Evolutionary conservation across 495 filamentous ascomycete genomes (phyloP).

Genomic region (Schizothecium vesticola): DNA sequence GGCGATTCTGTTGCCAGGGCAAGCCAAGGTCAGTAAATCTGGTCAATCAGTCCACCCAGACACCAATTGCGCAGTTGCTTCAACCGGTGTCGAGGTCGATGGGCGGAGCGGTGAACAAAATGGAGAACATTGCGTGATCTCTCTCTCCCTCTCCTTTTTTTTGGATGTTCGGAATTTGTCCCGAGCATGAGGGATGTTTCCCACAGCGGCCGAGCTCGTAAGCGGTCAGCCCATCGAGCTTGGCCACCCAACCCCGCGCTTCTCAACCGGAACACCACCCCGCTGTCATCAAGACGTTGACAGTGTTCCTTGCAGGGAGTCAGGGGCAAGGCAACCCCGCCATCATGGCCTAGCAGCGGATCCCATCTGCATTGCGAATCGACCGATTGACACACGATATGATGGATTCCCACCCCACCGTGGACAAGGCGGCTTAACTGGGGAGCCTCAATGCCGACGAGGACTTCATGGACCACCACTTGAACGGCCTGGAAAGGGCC

Average conservation of each 20-base stretch:
- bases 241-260: neutral
- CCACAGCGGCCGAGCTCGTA: neutral
- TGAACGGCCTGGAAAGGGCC: neutral
- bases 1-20: neutral
- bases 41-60: neutral
- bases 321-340: neutral
- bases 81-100: neutral
- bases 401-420: conserved; percentile 16
- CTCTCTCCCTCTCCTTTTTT: neutral
- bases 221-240: neutral
- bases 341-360: neutral
- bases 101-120: neutral
- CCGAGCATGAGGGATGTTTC: neutral
- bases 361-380: neutral
- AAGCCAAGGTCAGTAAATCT: neutral
- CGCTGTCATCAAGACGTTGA: neutral
- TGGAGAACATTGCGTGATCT: neutral
- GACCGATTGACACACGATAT: conserved; percentile 10
- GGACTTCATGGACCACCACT: neutral
- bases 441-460: neutral
- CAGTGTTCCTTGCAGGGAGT: neutral
- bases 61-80: neutral
- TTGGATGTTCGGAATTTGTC: neutral
- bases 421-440: conserved; percentile 2
- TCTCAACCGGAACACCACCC: neutral